These are phyloP conservation scores for Pseudocercospora eumusae DNA, from an alignment of 2,329 filamentous ascomycete species.

Conservation along the genomic window DNA sequence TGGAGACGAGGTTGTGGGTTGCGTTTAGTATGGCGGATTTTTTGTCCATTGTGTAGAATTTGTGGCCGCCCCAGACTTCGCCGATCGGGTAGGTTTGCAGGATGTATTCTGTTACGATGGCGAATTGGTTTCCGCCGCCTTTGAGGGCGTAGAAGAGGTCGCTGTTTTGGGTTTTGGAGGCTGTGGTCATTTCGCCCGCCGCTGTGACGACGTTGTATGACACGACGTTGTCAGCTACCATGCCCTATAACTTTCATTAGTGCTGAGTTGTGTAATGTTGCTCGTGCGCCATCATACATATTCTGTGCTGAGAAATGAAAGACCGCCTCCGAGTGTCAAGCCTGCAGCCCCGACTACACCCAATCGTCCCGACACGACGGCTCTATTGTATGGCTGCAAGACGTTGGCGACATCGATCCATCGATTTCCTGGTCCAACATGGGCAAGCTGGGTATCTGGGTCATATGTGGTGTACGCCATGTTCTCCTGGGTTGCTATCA, in stretches of 20 bases:
- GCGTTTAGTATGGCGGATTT: conserved; percentile 45
- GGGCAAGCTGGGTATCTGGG: conserved; percentile 30
- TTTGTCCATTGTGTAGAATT: conserved; percentile 44
- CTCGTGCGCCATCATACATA: conserved; percentile 32
- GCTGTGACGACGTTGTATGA: conserved; percentile 39
- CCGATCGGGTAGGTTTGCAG: conserved; percentile 30
- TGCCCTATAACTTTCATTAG: conserved; percentile 22
- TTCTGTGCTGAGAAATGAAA: conserved; percentile 31
- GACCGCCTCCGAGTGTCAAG: conserved; percentile 36
- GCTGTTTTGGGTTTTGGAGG: conserved; percentile 30
- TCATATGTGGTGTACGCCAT: conserved; percentile 44
- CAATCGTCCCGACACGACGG: conserved; percentile 31
- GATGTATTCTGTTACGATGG: conserved; percentile 44
- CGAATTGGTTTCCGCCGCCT: conserved; percentile 35
- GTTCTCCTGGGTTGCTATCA: conserved; percentile 48
- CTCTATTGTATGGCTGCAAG: conserved; percentile 27
- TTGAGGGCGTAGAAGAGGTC: conserved; percentile 35
- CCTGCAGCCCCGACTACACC: conserved; percentile 36
- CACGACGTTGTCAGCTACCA: conserved; percentile 35
- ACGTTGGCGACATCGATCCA: conserved; percentile 31
- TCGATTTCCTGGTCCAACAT: conserved; percentile 30
- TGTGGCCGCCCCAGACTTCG: conserved; percentile 52
- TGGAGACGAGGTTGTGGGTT: conserved; percentile 54
- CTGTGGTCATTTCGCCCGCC: conserved; percentile 29
- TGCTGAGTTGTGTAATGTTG: not conserved